Evolutionary conservation across 106 monocot species (phyloP), one percentile per base, ranked within the genome.

Genomic region (Phalaenopsis equestris): DNA sequence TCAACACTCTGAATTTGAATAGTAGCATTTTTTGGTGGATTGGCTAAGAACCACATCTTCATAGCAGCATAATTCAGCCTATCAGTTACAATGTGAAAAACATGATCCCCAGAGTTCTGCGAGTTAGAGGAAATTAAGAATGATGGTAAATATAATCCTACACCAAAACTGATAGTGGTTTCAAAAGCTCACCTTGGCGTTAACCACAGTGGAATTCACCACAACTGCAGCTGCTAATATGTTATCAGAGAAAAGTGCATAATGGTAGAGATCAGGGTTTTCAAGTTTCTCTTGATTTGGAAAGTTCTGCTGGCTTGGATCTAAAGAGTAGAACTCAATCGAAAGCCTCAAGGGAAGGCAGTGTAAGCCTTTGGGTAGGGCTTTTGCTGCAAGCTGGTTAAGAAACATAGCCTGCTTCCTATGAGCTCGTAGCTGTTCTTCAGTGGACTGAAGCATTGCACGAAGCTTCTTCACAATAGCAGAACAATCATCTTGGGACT

Each of bases 291-390:
- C 87, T 81, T 87, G 81, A 67, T 90, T 67, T 3, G 80, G 84
- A 58, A 95, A 90, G 56, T 86, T 82, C 56, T 85, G 87, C 12
- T 79, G 58, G 24, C 75, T 86, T 14, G 85, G 42, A 64, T 86
- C 75, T 42, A 90, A 70, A 19, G 81, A 77, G 67, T 83, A 92
- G 67, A 89, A 95, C 77, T 95, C 92, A 18, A 79, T 86, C 1
- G 95, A 83, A 56, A 95, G 92, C 41, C 86, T 80, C 74, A 95
- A 80, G 2, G 95, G 90, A 55, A 95, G 90, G 58, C 95, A 95
- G 48, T 95, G 95, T n/a, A 95, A 89, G 75, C 92, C 92, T 80
- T 95, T 95, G 2, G 95, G 92, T 10, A 95, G 84, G 23, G 92
- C 90, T 87, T 95, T 95, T 10, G 95, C 92, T 1, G 95, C 95